phyloP scores from a whole-genome alignment of 768 basidiomycete genomes.

The Tylopilus intermedius region DNA sequence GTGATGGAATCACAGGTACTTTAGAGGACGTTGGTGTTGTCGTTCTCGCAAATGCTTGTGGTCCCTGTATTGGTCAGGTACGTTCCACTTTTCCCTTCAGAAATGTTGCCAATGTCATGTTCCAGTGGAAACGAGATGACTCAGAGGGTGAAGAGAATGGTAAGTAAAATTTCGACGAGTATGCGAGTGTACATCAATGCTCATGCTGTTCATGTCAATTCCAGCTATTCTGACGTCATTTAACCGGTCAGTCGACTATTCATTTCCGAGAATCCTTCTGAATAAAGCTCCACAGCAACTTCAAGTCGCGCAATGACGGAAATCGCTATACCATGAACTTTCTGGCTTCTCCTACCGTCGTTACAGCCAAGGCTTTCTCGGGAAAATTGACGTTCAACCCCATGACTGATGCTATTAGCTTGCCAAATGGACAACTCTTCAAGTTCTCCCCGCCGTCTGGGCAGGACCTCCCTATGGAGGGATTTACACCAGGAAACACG shows the following conservation, averaged over 20 bases:
- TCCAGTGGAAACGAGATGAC: constrained; percentile 88
- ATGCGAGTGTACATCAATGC: background rate
- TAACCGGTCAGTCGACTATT: constrained; percentile 61
- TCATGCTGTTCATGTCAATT: constrained; percentile 1
- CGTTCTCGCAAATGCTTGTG: constrained; percentile 96
- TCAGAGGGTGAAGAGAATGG: constrained; percentile 88
- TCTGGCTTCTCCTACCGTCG: constrained; percentile 92
- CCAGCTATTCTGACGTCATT: constrained; percentile 94
- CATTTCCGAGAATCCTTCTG: background rate
- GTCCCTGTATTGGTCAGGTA: constrained; percentile 96
- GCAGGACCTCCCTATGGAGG: constrained; percentile 74
- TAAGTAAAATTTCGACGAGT: constrained; percentile 28
- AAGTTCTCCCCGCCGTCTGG: constrained; percentile 82
- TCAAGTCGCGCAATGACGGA: constrained; percentile 95
- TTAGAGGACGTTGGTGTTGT: constrained; percentile 88
- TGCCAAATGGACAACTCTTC: constrained; percentile 73
- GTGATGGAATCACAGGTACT: constrained; percentile 78
- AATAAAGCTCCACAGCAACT: constrained; percentile 43
- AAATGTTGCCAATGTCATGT: constrained; percentile 6
- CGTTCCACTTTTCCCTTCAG: constrained; percentile 10
- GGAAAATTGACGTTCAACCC: constrained; percentile 95
- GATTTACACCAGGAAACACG: constrained; percentile 73
- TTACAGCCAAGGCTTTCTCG: constrained; percentile 96
- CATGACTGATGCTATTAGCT: constrained; percentile 62
- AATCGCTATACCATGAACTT: constrained; percentile 96